Evolutionary conservation across 1,284 basidiomycete genomes (phyloP), one percentile per base, ranked within the genome.

Genomic region (Sanghuangporus sanghuang): DNA sequence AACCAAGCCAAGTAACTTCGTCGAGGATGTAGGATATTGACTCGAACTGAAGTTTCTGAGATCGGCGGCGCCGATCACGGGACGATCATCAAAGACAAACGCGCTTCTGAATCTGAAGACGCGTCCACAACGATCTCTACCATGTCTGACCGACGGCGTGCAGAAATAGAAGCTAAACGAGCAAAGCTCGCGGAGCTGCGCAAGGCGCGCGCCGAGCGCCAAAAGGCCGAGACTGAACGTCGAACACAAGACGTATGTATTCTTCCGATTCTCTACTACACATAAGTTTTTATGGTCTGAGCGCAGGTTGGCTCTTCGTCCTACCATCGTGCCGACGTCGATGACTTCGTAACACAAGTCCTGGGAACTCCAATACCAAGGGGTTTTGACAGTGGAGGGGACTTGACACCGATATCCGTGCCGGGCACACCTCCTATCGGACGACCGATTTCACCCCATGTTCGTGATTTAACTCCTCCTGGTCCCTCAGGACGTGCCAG

Each of bases 121-220:
- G 38, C 44, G 56, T 49, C 36, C 23, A 57, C 12, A 12, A 6
- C 38, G 18, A 27, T 18, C 46, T 32, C 46, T 32, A 57, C n/a
- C 23, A 63, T 63, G 61, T 57, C 55, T n/a, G 62, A 58, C 48
- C 60, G 50, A 70, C 63, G 69, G 62, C 67, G 69, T 66, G 68
- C 88, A 70, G 95, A 98, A 77, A 93, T 98, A 67, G 94, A 96
- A 76, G 92, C 90, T 48, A 99, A 98, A 77, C 82, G 89, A 65
- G 86, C 87, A 6, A 95, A 95, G 75, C 86, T 98, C 49, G 93
- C 86, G 55, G 93, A 95, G 68, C 81, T 95, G 36, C 82, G 89
- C 65, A 85, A 86, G 71, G 89, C 86, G 46, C 77, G 92, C 48
- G 84, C 85, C 55, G 85, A 89, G 66, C 80, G 92, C 66, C 83